Percentiles rank a stretch among this genome's conserved stretches.
These are phyloP conservation scores for Ogataea pilisensis DNA, from an alignment of 805 yeast genomes.

Conservation along the genomic window DNA sequence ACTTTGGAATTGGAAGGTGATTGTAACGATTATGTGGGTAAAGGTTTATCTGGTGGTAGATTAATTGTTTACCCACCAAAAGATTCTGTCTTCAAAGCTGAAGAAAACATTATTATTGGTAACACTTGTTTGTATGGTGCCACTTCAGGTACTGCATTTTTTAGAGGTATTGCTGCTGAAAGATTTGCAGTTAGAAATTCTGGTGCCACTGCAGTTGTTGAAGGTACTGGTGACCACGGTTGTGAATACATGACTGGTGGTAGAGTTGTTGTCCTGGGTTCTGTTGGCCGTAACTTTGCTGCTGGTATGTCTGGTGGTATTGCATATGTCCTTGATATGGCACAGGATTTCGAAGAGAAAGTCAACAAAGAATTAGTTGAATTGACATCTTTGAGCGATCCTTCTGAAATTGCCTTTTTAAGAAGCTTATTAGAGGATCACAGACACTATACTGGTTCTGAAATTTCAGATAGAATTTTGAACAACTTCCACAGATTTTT, in stretches of 20 bases:
- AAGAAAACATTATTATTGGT: conserved; percentile 94
- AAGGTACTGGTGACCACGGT: conserved; percentile 98
- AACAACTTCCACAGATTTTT: conserved; percentile 83
- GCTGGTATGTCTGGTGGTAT: conserved; percentile 99
- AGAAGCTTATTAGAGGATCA: conserved; percentile 94
- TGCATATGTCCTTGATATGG: conserved; percentile 92
- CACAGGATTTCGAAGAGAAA: conserved; percentile 80
- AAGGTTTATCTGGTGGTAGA: conserved; percentile 95
- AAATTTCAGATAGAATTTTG: conserved; percentile 78
- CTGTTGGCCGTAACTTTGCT: conserved; percentile 88
- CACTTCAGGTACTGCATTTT: conserved; percentile 88
- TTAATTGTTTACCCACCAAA: conserved; percentile 88
- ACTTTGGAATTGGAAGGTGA: conserved; percentile 96
- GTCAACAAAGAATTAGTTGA: conserved; percentile 83
- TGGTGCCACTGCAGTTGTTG: conserved; percentile 95
- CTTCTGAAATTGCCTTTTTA: conserved; percentile 89
- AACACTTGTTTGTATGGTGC: conserved; percentile 98
- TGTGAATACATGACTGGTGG: conserved; percentile 99
- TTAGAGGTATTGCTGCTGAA: conserved; percentile 97
- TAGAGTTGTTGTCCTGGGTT: conserved; percentile 87
- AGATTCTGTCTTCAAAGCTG: conserved; percentile 80
- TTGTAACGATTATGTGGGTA: conserved; percentile 96
- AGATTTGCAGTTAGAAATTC: conserved; percentile 98
- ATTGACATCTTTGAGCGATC: conserved; percentile 70
- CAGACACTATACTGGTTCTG: conserved; percentile 90